Percentiles rank a stretch among this genome's conserved stretches.
Evolutionary conservation across 352 stramenopile species (phyloP).

Genomic region (Phytopythium ostracodes): DNA sequence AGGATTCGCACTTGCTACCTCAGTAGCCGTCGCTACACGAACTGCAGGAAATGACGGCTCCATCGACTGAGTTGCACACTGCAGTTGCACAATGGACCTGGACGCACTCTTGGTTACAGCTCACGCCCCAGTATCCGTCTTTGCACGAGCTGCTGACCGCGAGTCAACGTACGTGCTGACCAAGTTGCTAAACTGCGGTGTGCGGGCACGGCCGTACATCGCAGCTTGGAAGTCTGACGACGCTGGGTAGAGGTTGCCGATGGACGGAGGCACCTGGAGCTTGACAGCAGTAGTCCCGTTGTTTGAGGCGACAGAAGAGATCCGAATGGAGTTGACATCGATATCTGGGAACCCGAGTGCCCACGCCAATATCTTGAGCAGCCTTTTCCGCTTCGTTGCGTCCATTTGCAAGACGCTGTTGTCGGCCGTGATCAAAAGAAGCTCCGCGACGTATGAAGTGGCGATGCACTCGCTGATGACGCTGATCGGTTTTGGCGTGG

Average conservation of each 20-base stretch:
- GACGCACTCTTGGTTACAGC: neutral
- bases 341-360: conserved; percentile 5
- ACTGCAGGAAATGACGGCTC: neutral
- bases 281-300: neutral
- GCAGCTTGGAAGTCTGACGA: neutral
- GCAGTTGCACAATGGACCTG: neutral
- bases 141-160: neutral
- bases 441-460: neutral
- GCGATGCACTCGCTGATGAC: conserved; percentile 3
- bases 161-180: neutral
- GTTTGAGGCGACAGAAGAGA: neutral
- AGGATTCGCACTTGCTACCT: neutral
- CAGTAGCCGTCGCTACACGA: neutral
- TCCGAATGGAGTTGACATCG: neutral
- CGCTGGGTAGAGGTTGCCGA: neutral
- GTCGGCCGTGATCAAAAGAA: neutral
- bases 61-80: neutral
- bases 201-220: neutral
- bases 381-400: neutral
- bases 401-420: neutral
- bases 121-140: neutral
- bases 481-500: neutral
- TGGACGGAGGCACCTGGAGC: neutral
- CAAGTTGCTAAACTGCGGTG: neutral
- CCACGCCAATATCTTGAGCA: conserved; percentile 3